Evolutionary conservation across 352 stramenopile species (phyloP).

Genomic region (Halophytophthora batemanensis): DNA sequence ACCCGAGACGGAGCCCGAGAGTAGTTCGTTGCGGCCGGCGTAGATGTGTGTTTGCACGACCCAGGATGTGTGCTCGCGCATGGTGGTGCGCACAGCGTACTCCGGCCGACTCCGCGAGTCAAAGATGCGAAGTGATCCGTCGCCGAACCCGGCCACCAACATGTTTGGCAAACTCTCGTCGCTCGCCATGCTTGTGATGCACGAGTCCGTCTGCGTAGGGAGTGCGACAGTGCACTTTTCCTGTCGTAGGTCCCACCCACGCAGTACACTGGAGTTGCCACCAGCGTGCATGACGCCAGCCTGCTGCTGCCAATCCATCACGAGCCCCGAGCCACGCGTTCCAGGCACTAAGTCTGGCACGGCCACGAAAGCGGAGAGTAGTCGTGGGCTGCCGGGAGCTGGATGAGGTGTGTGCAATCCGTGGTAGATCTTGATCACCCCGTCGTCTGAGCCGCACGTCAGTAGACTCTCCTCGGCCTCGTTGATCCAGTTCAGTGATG

Average conservation of each 20-base stretch:
- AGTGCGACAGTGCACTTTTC: slow-evolving; percentile 87
- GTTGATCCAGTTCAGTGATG: slow-evolving; percentile 97
- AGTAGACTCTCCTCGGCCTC: slow-evolving; percentile 91
- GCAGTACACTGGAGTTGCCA: slow-evolving; percentile 90
- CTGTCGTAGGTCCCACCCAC: slow-evolving; percentile 94
- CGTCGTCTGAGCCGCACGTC: slow-evolving; percentile 95
- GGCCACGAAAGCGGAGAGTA: slow-evolving; percentile 92
- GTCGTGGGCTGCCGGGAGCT: slow-evolving; percentile 41
- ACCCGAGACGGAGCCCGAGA: slow-evolving; percentile 93
- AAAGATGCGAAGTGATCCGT: slow-evolving; percentile 94
- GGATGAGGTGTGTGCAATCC: slow-evolving; percentile 65
- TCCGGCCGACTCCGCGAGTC: slow-evolving; percentile 87
- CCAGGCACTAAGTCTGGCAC: slow-evolving; percentile 90
- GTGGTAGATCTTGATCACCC: slow-evolving; percentile 95
- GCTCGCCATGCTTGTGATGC: slow-evolving; percentile 87
- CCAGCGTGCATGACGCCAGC: slow-evolving; percentile 89
- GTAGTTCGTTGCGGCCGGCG: slow-evolving; percentile 78
- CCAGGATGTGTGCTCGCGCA: slow-evolving; percentile 94
- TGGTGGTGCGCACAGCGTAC: slow-evolving; percentile 60
- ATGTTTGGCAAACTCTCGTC: slow-evolving; percentile 73
- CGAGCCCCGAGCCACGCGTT: slow-evolving; percentile 90
- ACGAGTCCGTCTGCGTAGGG: slow-evolving; percentile 87
- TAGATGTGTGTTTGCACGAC: slow-evolving; percentile 92
- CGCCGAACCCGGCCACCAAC: slow-evolving; percentile 91
- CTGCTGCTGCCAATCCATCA: slow-evolving; percentile 96